Evolutionary conservation across 2,329 filamentous ascomycete species (phyloP).

Genomic region (Fusarium sp.): DNA sequence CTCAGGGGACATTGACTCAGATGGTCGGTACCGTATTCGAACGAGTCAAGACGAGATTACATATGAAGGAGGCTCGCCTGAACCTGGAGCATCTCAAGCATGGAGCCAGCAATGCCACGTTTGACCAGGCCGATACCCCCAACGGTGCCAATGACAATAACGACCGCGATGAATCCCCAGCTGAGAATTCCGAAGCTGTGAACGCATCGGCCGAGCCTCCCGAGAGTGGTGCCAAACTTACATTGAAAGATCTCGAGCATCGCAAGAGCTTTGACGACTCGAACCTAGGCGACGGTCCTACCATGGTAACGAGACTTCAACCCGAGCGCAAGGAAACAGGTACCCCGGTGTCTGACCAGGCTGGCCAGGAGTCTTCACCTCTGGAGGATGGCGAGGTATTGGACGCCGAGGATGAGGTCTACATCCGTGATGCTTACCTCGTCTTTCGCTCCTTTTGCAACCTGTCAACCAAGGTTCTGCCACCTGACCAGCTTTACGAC

Average conservation of each 20-base stretch:
- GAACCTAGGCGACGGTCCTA: slow-evolving; percentile 71
- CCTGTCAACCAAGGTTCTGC: slow-evolving; percentile 89
- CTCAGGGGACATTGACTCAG: slow-evolving; percentile 94
- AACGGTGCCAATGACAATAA: slow-evolving; percentile 53
- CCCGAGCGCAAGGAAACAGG: slow-evolving; percentile 53
- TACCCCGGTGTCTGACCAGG: slow-evolving; percentile 62
- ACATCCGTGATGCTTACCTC: slow-evolving; percentile 95
- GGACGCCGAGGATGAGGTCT: slow-evolving; percentile 89
- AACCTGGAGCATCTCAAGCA: slow-evolving; percentile 63
- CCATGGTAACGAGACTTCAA: slow-evolving; percentile 72
- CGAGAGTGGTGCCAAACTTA: slow-evolving; percentile 64
- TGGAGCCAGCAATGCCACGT: slow-evolving; percentile 61
- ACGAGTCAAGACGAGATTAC: slow-evolving; percentile 84
- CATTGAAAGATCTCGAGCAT: slow-evolving; percentile 72
- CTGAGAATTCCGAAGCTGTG: slow-evolving; percentile 42
- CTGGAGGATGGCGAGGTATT: slow-evolving; percentile 68
- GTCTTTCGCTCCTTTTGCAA: slow-evolving; percentile 99
- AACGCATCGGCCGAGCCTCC: slow-evolving; percentile 39
- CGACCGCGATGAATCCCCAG: slow-evolving; percentile 48
- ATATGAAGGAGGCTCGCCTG: slow-evolving; percentile 83
- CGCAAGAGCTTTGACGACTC: slow-evolving; percentile 76
- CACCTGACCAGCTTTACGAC: slow-evolving; percentile 91
- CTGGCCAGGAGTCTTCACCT: slow-evolving; percentile 61
- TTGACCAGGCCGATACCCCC: slow-evolving; percentile 56
- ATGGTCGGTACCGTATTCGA: slow-evolving; percentile 99